Conservation (phyloP, 768 basidiomycete species). For the Asterophora lycoperdoides region DNA sequence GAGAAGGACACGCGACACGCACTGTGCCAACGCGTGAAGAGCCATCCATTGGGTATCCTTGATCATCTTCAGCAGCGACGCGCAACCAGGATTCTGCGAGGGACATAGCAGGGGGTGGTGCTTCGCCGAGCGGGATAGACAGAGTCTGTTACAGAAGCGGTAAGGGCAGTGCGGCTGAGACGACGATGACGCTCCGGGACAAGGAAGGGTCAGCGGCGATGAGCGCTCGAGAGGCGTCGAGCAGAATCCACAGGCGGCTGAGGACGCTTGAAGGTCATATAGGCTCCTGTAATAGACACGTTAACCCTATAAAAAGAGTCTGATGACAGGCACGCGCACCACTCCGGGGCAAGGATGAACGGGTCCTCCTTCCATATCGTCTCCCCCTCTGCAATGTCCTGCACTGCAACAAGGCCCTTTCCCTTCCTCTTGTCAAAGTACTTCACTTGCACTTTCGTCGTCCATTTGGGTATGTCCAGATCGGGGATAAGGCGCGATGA, state of each 20-base stretch:
- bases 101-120: constrained; percentile 73
- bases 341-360: constrained; percentile 76
- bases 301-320: background rate
- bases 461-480: constrained; percentile 62
- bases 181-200: constrained; percentile 40
- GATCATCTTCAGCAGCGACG: constrained; percentile 56
- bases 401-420: constrained; percentile 75
- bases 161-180: constrained; percentile 45
- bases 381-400: constrained; percentile 66
- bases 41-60: constrained; percentile 67
- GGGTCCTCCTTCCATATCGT: constrained; percentile 84
- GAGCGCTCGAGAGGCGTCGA: constrained; percentile 55
- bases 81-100: constrained; percentile 65
- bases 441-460: constrained; percentile 58
- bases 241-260: constrained; percentile 68
- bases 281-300: constrained; percentile 53
- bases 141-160: constrained; percentile 79
- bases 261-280: constrained; percentile 58
- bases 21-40: constrained; percentile 66
- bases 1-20: constrained; percentile 59
- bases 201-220: constrained; percentile 46
- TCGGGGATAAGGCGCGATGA: constrained; percentile 59
- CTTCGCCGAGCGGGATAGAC: constrained; percentile 58
- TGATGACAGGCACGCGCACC: constrained; percentile 36
- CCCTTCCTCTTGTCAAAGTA: constrained; percentile 71